Percentiles rank a stretch among this genome's conserved stretches.
Conservation (phyloP, 768 basidiomycete species). For the Boletus rex-veris region DNA sequence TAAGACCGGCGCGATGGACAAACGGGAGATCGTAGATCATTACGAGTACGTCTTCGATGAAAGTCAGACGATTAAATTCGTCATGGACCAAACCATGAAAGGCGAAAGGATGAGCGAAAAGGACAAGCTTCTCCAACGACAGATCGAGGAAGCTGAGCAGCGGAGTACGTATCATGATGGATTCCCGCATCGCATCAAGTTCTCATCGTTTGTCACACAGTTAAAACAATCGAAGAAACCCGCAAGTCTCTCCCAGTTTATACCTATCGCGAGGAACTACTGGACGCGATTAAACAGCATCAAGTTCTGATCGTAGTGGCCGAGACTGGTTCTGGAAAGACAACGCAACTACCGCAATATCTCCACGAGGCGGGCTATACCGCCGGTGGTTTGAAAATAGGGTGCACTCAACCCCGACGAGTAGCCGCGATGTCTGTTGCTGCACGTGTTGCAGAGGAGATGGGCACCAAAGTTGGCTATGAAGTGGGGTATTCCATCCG, state of each 20-base stretch:
- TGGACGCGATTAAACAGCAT: constrained; percentile 84
- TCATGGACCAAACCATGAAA: constrained; percentile 75
- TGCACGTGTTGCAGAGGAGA: constrained; percentile 97
- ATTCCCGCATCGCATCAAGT: background rate
- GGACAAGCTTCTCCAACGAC: constrained; percentile 78
- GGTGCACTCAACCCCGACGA: constrained; percentile 94
- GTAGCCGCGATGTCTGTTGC: constrained; percentile 99
- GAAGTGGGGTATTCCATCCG: constrained; percentile 99
- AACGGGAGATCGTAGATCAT: constrained; percentile 71
- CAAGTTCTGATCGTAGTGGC: constrained; percentile 97
- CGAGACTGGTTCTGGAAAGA: constrained; percentile 98
- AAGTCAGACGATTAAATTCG: constrained; percentile 92
- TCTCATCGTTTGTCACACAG: constrained; percentile 36
- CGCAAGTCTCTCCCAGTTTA: constrained; percentile 94
- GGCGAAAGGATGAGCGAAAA: constrained; percentile 77
- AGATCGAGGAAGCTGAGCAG: constrained; percentile 90
- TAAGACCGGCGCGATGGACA: constrained; percentile 90
- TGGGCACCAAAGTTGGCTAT: constrained; percentile 94
- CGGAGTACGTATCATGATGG: constrained; percentile 55
- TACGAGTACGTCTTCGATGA: constrained; percentile 99
- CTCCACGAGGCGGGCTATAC: constrained; percentile 98
- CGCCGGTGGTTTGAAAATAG: constrained; percentile 75
- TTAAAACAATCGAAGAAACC: constrained; percentile 87
- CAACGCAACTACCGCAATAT: constrained; percentile 97
- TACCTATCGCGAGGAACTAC: constrained; percentile 79